These are phyloP conservation scores for Tetrahymena malaccensis DNA, from an alignment of 73 alveolate species.

Conservation along the genomic window DNA sequence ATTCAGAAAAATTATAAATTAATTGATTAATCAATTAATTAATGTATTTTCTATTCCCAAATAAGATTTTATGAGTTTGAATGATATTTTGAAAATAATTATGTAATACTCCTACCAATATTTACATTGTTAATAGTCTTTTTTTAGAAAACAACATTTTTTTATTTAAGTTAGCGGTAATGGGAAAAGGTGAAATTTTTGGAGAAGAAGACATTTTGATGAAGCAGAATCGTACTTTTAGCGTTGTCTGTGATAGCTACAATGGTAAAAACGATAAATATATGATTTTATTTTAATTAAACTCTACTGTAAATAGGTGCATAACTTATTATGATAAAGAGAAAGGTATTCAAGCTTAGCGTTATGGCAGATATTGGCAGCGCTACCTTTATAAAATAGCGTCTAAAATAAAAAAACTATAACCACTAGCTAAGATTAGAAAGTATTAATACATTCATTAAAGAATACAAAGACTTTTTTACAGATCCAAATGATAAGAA, in stretches of 20 bases:
- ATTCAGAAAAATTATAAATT: background rate
- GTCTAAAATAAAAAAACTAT: background rate
- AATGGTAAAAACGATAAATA: background rate
- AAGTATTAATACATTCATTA: background rate
- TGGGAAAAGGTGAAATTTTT: constrained; percentile 24
- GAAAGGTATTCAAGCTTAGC: background rate
- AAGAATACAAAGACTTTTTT: background rate
- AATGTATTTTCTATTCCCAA: too few relatives aligned
- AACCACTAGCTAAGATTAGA: background rate
- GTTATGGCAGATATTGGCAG: background rate
- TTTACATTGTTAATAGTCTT: background rate
- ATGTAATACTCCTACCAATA: background rate
- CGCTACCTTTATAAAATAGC: background rate
- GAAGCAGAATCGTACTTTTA: background rate
- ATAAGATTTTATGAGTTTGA: background rate
- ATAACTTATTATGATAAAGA: background rate
- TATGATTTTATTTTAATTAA: background rate
- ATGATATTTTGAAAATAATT: too few relatives aligned
- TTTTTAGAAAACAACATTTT: background rate
- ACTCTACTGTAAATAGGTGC: background rate
- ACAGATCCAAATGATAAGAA: background rate
- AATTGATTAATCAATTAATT: too few relatives aligned
- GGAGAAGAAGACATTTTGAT: constrained; percentile 45
- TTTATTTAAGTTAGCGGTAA: background rate
- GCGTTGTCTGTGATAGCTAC: background rate